Evolutionary conservation across 2,329 filamentous ascomycete genomes (phyloP).

Genomic region (Drechslerella stenobrocha): DNA sequence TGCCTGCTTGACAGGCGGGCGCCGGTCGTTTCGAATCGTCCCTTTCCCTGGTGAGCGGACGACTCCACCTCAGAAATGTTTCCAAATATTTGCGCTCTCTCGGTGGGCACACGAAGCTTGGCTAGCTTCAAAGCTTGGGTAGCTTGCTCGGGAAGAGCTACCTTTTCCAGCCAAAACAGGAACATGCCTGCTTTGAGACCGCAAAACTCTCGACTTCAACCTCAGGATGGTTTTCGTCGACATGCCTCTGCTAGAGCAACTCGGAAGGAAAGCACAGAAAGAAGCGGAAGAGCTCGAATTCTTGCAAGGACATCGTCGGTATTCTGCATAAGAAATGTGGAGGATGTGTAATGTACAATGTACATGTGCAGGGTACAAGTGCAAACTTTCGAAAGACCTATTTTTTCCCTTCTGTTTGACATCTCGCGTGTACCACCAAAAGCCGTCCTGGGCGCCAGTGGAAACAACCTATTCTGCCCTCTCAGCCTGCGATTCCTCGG

Average conservation of each 20-base stretch:
- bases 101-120: conserved; percentile 42
- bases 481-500: conserved; percentile 21
- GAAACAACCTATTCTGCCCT: conserved; percentile 48
- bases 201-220: conserved; percentile 6
- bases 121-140: conserved; percentile 40
- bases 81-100: conserved; percentile 45
- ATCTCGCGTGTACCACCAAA: conserved; percentile 35
- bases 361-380: background rate
- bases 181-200: conserved; percentile 35
- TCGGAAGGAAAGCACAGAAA: conserved; percentile 13
- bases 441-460: conserved; percentile 36
- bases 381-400: background rate
- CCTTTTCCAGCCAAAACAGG: conserved; percentile 47
- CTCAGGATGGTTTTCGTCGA: conserved; percentile 22
- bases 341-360: conserved; percentile 24
- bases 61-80: conserved; percentile 23
- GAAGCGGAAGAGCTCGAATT: conserved; percentile 19
- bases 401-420: conserved; percentile 19
- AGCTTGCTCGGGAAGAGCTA: conserved; percentile 49
- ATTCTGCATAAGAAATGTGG: conserved; percentile 44
- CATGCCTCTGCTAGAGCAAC: conserved; percentile 41
- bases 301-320: conserved; percentile 41
- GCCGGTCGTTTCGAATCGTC: conserved; percentile 20
- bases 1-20: conserved; percentile 47
- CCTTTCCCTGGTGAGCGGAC: conserved; percentile 3